Conservation (phyloP, 306 rosid genomes). For the Argentina anserina region DNA sequence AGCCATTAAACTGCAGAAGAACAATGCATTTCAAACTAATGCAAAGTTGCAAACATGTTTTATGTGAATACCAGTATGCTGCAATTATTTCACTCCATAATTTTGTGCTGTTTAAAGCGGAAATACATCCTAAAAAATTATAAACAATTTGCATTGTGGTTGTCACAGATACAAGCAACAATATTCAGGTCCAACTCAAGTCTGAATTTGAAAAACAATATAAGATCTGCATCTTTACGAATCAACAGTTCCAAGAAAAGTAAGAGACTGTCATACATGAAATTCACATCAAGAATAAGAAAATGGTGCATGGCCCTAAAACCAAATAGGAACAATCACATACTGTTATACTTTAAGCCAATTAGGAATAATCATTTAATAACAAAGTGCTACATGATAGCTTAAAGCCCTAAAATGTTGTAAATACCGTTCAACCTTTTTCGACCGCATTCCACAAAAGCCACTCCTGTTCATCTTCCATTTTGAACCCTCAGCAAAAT, state of each 20-base stretch:
- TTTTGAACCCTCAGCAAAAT: constrained; percentile 54
- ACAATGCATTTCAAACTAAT: constrained; percentile 1
- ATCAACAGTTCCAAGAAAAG: neutral
- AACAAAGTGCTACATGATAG: neutral
- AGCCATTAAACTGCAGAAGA: constrained; percentile 71
- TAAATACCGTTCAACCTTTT: constrained; percentile 46
- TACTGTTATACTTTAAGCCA: too few species aligned
- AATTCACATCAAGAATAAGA: neutral
- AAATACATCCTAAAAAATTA: too few species aligned
- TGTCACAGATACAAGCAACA: neutral
- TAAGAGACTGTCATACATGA: neutral
- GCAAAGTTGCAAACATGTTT: neutral
- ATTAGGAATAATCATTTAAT: neutral
- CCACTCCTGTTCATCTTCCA: constrained; percentile 75
- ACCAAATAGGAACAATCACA: too few species aligned
- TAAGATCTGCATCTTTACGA: neutral
- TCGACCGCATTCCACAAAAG: constrained; percentile 94
- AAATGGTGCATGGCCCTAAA: neutral
- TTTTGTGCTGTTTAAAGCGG: neutral
- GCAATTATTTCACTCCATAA: neutral
- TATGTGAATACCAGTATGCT: neutral
- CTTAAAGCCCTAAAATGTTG: neutral
- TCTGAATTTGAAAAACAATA: neutral
- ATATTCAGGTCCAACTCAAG: neutral
- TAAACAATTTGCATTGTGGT: neutral